Percentiles rank a stretch among this genome's conserved stretches.
These are phyloP conservation scores for Aspergillus oerlinghausenensis DNA, from an alignment of 2,329 filamentous ascomycete genomes.

Conservation along the genomic window DNA sequence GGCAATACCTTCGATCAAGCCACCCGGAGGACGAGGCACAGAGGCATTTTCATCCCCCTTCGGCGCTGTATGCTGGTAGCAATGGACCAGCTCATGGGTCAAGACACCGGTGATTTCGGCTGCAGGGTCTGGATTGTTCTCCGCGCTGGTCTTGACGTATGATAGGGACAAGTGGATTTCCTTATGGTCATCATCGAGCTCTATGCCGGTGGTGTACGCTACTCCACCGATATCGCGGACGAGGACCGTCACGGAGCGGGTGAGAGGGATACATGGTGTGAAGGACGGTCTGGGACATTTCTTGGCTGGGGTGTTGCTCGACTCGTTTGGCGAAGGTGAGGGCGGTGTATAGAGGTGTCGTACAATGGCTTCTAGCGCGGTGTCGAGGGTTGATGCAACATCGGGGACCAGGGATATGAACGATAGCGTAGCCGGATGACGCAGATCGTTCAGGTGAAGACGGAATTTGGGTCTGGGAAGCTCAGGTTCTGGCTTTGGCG, in stretches of 20 bases:
- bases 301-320: conserved; percentile 2
- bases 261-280: conserved; percentile 50
- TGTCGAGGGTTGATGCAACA: conserved; percentile 53
- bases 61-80: conserved; percentile 73
- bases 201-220: conserved; percentile 78
- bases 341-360: conserved; percentile 61
- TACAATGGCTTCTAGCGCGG: conserved; percentile 65
- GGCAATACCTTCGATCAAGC: conserved; percentile 84
- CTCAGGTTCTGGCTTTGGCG: neutral
- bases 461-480: conserved; percentile 32
- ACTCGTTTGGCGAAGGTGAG: neutral
- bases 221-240: conserved; percentile 76
- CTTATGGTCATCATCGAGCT: conserved; percentile 81
- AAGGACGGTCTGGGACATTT: conserved; percentile 19
- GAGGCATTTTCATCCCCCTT: conserved; percentile 24
- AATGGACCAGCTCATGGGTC: conserved; percentile 91
- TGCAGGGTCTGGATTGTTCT: conserved; percentile 23
- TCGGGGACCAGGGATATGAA: conserved; percentile 67
- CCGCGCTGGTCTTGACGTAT: conserved; percentile 55
- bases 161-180: conserved; percentile 82
- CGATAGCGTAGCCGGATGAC: conserved; percentile 54
- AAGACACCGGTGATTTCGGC: conserved; percentile 76
- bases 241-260: conserved; percentile 79
- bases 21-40: conserved; percentile 52
- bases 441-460: conserved; percentile 42